Base-by-base conservation (phyloP, 768 basidiomycete genomes). In the Suillus spraguei region DNA sequence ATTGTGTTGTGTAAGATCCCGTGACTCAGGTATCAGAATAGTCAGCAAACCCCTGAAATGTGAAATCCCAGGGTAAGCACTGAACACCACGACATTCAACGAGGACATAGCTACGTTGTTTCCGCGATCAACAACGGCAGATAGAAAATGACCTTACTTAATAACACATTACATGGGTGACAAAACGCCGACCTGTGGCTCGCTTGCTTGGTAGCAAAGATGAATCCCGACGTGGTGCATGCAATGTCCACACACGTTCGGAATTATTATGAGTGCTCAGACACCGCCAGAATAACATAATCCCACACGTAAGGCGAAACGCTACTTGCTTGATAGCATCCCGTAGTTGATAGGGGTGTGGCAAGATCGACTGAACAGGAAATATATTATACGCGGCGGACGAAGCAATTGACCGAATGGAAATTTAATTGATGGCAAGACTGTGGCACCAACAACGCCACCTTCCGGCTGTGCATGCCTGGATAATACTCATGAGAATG, bases 241-340 rank as follows among this genome's bases (percentile, higher is more conserved):
- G 38, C 5, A 56, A 39, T 35, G 24, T 33, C 20, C 5, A 22
- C 55, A 32, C 28, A 13, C 20, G 32, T 41, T 39, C 20, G 28
- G 24, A 58, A 39, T 47, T 22, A 47, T 22, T 24, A 39, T 20
- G 50, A 32, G 33, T 24, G 10, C 60, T 32, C 60, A 41, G 54
- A 52, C 16, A 60, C 60, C 5, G 39, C 62, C 6, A 70, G 69
- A 9, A 72, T 56, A 9, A 76, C 74, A 61, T 66, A 77, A 41
- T 76, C 70, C 0, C 75, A 80, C n/a, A 72, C 67, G 59, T 80
- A 66, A 4, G 72, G 68, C 13, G 54, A 61, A 55, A 59, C 32
- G 39, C 35, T 56, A 9, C 32, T n/a, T 60, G 35, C 47, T 33
- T 36, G 33, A 35, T 54, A 55, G 24, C n/a, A 55, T 36, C 49